Conservation (phyloP, 768 basidiomycete genomes). For the Kondoa subrosea region DNA sequence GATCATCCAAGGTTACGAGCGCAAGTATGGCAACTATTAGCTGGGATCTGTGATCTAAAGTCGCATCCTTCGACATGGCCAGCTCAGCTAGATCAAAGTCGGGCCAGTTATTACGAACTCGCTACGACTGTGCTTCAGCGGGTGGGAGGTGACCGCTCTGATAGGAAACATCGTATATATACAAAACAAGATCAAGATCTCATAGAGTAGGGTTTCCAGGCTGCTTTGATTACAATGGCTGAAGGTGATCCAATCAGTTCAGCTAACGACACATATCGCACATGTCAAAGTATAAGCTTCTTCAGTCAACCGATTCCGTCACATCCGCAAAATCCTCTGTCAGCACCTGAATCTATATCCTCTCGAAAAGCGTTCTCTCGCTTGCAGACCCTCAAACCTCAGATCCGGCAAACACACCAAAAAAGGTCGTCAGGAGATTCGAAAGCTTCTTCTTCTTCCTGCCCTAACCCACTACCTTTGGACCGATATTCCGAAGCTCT, state of each 20-base stretch:
- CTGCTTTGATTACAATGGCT: background rate
- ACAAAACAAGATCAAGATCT: background rate
- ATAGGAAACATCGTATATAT: background rate
- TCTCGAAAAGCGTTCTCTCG: background rate
- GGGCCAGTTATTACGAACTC: background rate
- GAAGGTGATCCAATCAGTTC: background rate
- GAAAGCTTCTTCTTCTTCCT: background rate
- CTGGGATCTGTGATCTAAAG: background rate
- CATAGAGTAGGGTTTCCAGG: background rate
- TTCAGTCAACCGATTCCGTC: background rate
- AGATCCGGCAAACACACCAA: background rate
- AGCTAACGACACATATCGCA: background rate
- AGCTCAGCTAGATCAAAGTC: background rate
- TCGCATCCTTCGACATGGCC: background rate
- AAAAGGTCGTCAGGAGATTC: background rate
- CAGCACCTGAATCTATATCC: background rate
- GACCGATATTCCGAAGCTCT: background rate
- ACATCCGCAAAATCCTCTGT: background rate
- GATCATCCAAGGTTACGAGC: background rate
- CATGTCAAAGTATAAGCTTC: background rate
- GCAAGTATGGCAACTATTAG: background rate
- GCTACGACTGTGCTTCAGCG: background rate
- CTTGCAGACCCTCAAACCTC: background rate
- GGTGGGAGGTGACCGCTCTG: background rate
- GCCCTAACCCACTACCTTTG: background rate